A percentile compares a stretch with the other conserved stretches of the same genome.
Conservation (phyloP, 768 basidiomycete genomes). For the Leucosporidium creatinivorum region DNA sequence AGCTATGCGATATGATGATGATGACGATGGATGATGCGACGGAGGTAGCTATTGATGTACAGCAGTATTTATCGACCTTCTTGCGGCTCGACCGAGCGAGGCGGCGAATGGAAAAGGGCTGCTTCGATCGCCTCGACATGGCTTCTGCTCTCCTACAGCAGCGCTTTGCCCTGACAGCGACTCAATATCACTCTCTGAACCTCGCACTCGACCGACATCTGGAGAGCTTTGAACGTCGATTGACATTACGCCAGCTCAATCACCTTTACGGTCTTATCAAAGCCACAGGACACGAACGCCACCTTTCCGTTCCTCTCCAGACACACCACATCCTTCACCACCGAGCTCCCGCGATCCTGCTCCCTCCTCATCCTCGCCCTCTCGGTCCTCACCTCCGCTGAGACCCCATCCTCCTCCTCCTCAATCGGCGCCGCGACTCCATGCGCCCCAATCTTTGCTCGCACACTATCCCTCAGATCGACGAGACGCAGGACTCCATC, state of each 20-base stretch:
- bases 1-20: no score
- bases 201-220: no score
- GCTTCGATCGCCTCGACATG: no score
- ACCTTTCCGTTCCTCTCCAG: background rate
- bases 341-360: slow-evolving; percentile 31
- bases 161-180: no score
- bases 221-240: no score
- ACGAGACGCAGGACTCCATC: slow-evolving; percentile 38
- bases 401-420: background rate
- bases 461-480: slow-evolving; percentile 22
- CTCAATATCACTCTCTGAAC: no score
- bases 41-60: no score
- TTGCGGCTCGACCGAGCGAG: no score
- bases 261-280: slow-evolving; percentile 36
- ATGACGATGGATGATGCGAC: no score
- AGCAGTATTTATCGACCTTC: no score
- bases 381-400: slow-evolving; percentile 9
- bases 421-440: slow-evolving; percentile 31
- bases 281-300: slow-evolving; percentile 17
- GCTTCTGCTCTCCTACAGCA: no score
- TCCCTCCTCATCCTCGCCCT: slow-evolving; percentile 27
- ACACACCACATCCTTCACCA: slow-evolving; percentile 30
- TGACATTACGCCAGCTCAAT: background rate
- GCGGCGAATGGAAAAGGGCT: no score
- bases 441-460: slow-evolving; percentile 20